phyloP scores from a whole-genome alignment of 371 early-diverging fungal genomes.

The Mortierella sp. region DNA sequence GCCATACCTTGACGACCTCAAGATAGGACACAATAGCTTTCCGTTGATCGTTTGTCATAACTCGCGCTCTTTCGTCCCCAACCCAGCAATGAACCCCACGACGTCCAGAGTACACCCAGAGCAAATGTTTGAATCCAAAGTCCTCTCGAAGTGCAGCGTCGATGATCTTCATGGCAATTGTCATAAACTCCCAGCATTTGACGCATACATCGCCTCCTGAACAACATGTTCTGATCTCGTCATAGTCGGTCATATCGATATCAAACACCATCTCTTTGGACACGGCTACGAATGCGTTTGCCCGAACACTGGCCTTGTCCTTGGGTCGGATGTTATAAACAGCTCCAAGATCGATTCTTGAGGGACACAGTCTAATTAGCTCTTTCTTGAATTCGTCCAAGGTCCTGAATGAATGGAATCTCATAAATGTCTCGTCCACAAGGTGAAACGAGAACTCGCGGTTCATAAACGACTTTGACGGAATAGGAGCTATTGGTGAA shows the following conservation, averaged over 20 bases:
- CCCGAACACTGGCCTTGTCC: slow-evolving; percentile 78
- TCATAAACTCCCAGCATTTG: slow-evolving; percentile 96
- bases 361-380: slow-evolving; percentile 77
- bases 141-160: slow-evolving; percentile 83
- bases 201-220: slow-evolving; percentile 89
- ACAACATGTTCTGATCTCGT: slow-evolving; percentile 96
- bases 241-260: slow-evolving; percentile 99
- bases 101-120: slow-evolving; percentile 99
- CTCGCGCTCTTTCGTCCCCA: slow-evolving; percentile 88
- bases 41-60: slow-evolving; percentile 81
- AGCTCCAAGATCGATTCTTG: slow-evolving; percentile 98
- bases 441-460: slow-evolving; percentile 97
- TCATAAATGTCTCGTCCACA: slow-evolving; percentile 80
- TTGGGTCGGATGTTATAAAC: slow-evolving; percentile 82
- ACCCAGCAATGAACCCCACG: slow-evolving; percentile 99
- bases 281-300: slow-evolving; percentile 78
- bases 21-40: slow-evolving; percentile 88
- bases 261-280: slow-evolving; percentile 99
- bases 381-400: slow-evolving; percentile 81
- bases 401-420: slow-evolving; percentile 88
- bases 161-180: slow-evolving; percentile 90
- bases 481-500: slow-evolving; percentile 27
- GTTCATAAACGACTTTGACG: slow-evolving; percentile 74
- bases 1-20: slow-evolving; percentile 76
- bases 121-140: slow-evolving; percentile 94